Evolutionary conservation across 2,329 filamentous ascomycete genomes (phyloP).

Genomic region (Pseudogymnoascus sp.): DNA sequence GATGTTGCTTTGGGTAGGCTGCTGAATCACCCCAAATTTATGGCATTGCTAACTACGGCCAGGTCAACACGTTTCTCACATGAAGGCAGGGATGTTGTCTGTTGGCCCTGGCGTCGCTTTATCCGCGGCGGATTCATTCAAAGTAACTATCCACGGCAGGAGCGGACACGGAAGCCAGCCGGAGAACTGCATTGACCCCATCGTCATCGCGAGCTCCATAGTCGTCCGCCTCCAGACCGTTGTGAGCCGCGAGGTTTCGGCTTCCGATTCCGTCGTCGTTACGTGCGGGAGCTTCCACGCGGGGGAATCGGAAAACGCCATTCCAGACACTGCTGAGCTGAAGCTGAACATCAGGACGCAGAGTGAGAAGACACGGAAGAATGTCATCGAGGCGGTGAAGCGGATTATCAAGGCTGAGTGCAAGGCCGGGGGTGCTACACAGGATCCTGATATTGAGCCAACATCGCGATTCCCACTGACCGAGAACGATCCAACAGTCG

Average conservation of each 20-base stretch:
- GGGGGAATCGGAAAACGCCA: slow-evolving; percentile 53
- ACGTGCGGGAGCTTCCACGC: slow-evolving; percentile 51
- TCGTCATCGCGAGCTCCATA: slow-evolving; percentile 47
- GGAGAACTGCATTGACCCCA: slow-evolving; percentile 48
- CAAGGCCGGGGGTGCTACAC: slow-evolving; percentile 26
- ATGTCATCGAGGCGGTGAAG: slow-evolving; percentile 28
- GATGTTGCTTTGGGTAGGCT: slow-evolving; percentile 36
- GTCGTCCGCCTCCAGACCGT: slow-evolving; percentile 52
- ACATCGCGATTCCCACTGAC: background rate
- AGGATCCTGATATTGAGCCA: slow-evolving; percentile 2
- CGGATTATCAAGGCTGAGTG: slow-evolving; percentile 51
- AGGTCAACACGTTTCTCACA: slow-evolving; percentile 39
- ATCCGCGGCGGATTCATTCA: slow-evolving; percentile 37
- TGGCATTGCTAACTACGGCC: background rate
- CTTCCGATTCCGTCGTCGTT: slow-evolving; percentile 46
- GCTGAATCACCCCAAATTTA: background rate
- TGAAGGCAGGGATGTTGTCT: background rate
- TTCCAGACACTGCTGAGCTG: slow-evolving; percentile 45
- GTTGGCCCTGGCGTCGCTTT: slow-evolving; percentile 26
- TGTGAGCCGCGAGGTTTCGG: slow-evolving; percentile 45
- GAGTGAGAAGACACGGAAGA: slow-evolving; percentile 34
- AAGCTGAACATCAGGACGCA: slow-evolving; percentile 46
- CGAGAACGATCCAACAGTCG: slow-evolving; percentile 1
- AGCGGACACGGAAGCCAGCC: slow-evolving; percentile 51
- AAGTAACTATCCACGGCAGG: slow-evolving; percentile 48